These are phyloP conservation scores for Terana coerulea DNA, from an alignment of 768 basidiomycete genomes.

Conservation along the genomic window DNA sequence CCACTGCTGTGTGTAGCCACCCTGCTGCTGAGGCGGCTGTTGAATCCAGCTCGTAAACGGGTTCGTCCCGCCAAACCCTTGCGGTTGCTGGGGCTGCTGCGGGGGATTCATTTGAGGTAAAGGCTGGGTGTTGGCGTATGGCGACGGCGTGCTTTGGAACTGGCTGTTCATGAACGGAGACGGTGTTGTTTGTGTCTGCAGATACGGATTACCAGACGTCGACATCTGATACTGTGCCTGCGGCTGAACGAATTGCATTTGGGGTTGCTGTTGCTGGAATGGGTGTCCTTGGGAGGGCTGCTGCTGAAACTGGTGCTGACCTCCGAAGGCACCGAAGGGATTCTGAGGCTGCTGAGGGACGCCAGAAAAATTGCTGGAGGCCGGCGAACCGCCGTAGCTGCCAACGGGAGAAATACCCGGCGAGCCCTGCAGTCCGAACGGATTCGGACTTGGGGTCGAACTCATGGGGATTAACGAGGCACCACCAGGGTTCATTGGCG, in stretches of 20 bases:
- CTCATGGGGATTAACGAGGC: not conserved
- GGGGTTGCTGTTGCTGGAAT: constrained; percentile 15
- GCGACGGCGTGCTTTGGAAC: constrained; percentile 2
- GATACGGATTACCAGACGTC: constrained; percentile 14
- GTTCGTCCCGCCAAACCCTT: constrained; percentile 11
- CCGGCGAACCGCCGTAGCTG: not conserved
- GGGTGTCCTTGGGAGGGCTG: constrained; percentile 24
- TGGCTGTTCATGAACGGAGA: constrained; percentile 6
- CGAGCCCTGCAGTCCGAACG: constrained; percentile 15
- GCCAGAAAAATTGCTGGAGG: constrained; percentile 24
- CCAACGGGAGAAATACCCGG: not conserved
- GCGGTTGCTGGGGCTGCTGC: constrained; percentile 3
- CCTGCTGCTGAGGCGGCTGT: constrained; percentile 17
- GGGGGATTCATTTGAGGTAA: not conserved
- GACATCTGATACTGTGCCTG: constrained; percentile 26
- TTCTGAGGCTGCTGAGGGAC: constrained; percentile 19
- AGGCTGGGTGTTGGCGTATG: not conserved
- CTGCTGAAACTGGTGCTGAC: constrained; percentile 20
- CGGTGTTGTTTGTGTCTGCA: constrained; percentile 14
- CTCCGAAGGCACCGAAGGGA: not conserved
- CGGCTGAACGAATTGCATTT: constrained; percentile 29
- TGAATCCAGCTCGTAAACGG: constrained; percentile 26
- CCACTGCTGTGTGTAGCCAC: constrained; percentile 4
- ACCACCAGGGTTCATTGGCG: constrained; percentile 14
- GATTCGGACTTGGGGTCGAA: constrained; percentile 17